A percentile compares a stretch with the other conserved stretches of the same genome.
These are phyloP conservation scores for Mycena epipterygia DNA, from an alignment of 768 basidiomycete genomes.

Conservation along the genomic window DNA sequence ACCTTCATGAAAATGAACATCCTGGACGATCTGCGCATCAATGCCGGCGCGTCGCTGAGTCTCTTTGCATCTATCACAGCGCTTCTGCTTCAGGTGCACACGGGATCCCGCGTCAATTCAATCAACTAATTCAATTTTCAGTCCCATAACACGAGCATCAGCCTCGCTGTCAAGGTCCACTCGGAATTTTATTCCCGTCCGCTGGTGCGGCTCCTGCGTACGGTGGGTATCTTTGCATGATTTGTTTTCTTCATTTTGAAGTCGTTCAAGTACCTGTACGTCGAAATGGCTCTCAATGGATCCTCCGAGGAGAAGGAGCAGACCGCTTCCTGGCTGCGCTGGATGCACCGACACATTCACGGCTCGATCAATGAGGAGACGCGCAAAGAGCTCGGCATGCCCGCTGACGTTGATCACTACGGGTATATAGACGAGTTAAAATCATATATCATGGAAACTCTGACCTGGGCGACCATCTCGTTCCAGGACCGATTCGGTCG, in stretches of 20 bases:
- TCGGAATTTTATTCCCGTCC: conserved; percentile 26
- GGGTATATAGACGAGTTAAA: conserved; percentile 32
- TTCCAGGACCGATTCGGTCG: conserved; percentile 31
- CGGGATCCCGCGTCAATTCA: not conserved
- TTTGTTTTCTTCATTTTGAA: not conserved
- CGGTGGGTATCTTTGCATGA: not conserved
- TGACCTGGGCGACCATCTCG: conserved; percentile 32
- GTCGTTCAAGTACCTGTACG: conserved; percentile 21
- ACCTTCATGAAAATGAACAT: conserved; percentile 23
- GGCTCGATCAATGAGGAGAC: conserved; percentile 29
- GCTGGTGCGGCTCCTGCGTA: conserved; percentile 26
- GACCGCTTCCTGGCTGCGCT: conserved; percentile 30
- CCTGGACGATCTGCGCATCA: conserved; percentile 25
- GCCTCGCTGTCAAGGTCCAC: conserved; percentile 28
- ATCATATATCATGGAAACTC: conserved; percentile 33
- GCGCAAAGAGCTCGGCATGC: conserved; percentile 27
- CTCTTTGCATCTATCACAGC: conserved; percentile 24
- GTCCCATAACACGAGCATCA: conserved; percentile 29
- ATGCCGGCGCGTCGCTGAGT: conserved; percentile 25
- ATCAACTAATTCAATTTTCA: not conserved
- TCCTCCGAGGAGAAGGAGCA: conserved; percentile 36
- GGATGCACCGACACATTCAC: conserved; percentile 32
- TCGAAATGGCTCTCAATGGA: conserved; percentile 33
- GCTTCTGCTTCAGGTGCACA: conserved; percentile 20
- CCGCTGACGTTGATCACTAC: conserved; percentile 25